These are phyloP conservation scores for Aegilops tauschii DNA, from an alignment of 176 grass and related monocot genomes.

Conservation along the genomic window DNA sequence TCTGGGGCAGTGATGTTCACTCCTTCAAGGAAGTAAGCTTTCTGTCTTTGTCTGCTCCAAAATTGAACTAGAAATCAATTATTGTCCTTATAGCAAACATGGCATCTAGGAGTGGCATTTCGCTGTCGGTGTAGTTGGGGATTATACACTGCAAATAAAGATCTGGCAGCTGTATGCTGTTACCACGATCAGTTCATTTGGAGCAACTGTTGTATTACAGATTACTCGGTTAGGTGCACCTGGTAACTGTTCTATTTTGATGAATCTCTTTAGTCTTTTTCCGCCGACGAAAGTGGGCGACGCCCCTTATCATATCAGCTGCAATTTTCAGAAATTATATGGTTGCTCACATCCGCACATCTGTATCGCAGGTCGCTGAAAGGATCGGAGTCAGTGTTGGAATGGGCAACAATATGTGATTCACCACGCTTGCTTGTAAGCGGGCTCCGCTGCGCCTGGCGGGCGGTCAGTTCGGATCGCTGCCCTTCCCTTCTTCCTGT, in stretches of 20 bases:
- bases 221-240: not conserved
- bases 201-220: not conserved
- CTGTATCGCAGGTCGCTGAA: conserved; percentile 38
- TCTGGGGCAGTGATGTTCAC: conserved; percentile 91
- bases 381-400: conserved; percentile 47
- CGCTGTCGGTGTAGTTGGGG: not conserved
- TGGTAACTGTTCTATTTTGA: not conserved
- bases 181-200: not conserved
- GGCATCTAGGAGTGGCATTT: not conserved
- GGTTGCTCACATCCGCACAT: not conserved
- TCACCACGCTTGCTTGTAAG: not conserved
- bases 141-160: not conserved
- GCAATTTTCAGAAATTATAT: not conserved
- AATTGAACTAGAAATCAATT: not conserved
- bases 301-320: not conserved
- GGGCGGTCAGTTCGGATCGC: not conserved
- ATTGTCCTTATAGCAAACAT: not conserved
- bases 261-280: not conserved
- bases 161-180: not conserved
- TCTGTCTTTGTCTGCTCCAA: conserved; percentile 1
- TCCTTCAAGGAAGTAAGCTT: conserved; percentile 92
- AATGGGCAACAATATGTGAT: not conserved
- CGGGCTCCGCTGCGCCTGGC: not conserved
- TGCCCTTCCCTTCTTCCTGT: not conserved
- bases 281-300: not conserved